Evolutionary conservation across 805 yeast genomes (phyloP).

Genomic region (Pichia kluyveri): DNA sequence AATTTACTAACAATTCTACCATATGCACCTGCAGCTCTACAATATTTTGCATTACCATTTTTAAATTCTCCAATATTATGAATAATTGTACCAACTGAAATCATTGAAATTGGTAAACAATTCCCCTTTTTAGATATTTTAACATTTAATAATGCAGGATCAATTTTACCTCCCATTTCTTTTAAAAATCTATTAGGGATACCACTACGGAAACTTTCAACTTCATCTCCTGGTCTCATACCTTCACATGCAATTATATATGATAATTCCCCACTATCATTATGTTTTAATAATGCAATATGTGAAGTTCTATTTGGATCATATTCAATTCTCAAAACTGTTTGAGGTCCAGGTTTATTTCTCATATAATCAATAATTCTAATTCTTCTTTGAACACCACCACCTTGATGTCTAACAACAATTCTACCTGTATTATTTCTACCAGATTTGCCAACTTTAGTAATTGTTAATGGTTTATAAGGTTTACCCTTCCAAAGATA

Average conservation of each 20-base stretch:
- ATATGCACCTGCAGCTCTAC: slow-evolving; percentile 91
- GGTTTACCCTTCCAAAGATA: slow-evolving; percentile 86
- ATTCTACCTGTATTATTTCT: slow-evolving; percentile 84
- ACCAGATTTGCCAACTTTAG: slow-evolving; percentile 71
- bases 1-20: slow-evolving; percentile 79
- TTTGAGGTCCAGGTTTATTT: slow-evolving; percentile 57
- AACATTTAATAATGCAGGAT: slow-evolving; percentile 83
- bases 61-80: slow-evolving; percentile 78
- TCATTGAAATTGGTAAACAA: slow-evolving; percentile 85
- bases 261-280: slow-evolving; percentile 50
- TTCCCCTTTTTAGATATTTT: slow-evolving; percentile 89
- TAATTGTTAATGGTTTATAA: slow-evolving; percentile 60
- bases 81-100: slow-evolving; percentile 88
- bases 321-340: slow-evolving; percentile 82
- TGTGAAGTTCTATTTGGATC: slow-evolving; percentile 94
- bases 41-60: slow-evolving; percentile 76
- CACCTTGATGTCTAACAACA: slow-evolving; percentile 92
- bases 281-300: slow-evolving; percentile 67
- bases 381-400: slow-evolving; percentile 87
- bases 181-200: slow-evolving; percentile 64
- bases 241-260: slow-evolving; percentile 92
- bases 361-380: slow-evolving; percentile 76
- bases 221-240: slow-evolving; percentile 82
- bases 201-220: slow-evolving; percentile 85
- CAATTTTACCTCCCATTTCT: slow-evolving; percentile 87